Percentiles rank a stretch among this genome's conserved stretches.
Evolutionary conservation across 371 early-diverging fungal species (phyloP).

Genomic region (Actinomortierella wolfii): DNA sequence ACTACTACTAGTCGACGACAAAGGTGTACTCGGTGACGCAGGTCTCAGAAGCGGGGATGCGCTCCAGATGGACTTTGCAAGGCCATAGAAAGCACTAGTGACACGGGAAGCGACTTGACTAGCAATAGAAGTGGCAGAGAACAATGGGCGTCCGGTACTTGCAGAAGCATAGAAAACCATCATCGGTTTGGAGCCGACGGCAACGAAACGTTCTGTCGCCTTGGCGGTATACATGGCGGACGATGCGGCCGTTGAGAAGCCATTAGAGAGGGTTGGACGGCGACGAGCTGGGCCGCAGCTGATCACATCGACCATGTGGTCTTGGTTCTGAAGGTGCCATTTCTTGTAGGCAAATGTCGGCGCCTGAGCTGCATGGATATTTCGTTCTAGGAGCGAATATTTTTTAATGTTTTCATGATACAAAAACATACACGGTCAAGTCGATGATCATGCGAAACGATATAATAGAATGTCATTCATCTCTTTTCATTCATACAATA

Average conservation of each 20-base stretch:
- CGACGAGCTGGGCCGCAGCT: conserved; percentile 52
- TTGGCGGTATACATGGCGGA: conserved; percentile 44
- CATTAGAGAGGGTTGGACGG: conserved; percentile 28
- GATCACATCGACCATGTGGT: conserved; percentile 53
- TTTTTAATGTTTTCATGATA: background rate
- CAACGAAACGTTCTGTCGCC: conserved; percentile 64
- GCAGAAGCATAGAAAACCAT: conserved; percentile 61
- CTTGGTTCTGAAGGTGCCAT: conserved; percentile 61
- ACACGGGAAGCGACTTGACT: conserved; percentile 61
- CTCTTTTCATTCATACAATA: too few relatives aligned
- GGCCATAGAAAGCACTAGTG: conserved; percentile 61
- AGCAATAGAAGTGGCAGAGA: conserved; percentile 65
- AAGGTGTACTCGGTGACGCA: conserved; percentile 49
- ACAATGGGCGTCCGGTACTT: conserved; percentile 55
- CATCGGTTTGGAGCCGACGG: conserved; percentile 64
- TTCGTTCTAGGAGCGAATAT: conserved; percentile 11
- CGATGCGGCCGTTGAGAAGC: conserved; percentile 31
- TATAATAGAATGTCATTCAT: conserved; percentile 1
- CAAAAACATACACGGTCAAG: background rate
- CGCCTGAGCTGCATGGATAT: conserved; percentile 52
- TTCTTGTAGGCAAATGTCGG: conserved; percentile 66
- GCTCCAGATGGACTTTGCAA: conserved; percentile 68
- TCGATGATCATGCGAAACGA: background rate
- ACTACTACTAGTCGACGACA: too few relatives aligned
- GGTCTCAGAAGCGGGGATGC: conserved; percentile 25